Evolutionary conservation across 2,329 filamentous ascomycete genomes (phyloP), one percentile per base, ranked within the genome.

Genomic region (Botrytis galanthina): DNA sequence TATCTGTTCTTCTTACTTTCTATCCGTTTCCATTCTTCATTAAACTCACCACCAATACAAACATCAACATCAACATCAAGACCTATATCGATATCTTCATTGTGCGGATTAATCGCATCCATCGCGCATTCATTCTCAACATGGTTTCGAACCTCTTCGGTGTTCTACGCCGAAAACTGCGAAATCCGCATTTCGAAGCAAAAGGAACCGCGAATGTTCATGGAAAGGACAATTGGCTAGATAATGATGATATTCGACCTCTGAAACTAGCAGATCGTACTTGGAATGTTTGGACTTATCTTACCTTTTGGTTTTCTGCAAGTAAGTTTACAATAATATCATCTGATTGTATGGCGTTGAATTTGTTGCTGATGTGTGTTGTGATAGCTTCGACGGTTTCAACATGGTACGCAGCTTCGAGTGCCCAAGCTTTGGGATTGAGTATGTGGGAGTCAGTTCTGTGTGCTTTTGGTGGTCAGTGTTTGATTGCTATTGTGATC

Each of bases 401-500:
- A 37, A 82, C 82, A 73, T 81, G 83, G 78, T 83, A 85, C 77
- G 79, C 81, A 22, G 81, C 81, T 3, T 82, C 81, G 9, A 81
- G 83, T 7, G 83, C 81, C 2, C 82, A 84, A 76, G 79, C 83
- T 3, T 75, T 83, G 14, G 85, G 85, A 16, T 78, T 87, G 35
- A 83, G 81, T 59, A 85, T 86, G 82, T 87, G 85, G 85, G 85
- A 87, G 76, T 82, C 82, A 22, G 74, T 87, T 42, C 83, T 77
- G 64, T 81, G 83, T 78, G 77, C 81, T 61, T 78, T 83, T 44
- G 83, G 80, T 7, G 86, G 85, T 60, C 82, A 85, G 51, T 78
- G 81, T 37, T 78, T 86, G 16, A 82, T 83, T 71, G 82, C 82
- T 51, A 68, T 82, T 73, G 77, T 84, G 73, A 84, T 85, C 77